These are phyloP conservation scores for Pythium monospermum DNA, from an alignment of 352 stramenopile genomes.

Conservation along the genomic window DNA sequence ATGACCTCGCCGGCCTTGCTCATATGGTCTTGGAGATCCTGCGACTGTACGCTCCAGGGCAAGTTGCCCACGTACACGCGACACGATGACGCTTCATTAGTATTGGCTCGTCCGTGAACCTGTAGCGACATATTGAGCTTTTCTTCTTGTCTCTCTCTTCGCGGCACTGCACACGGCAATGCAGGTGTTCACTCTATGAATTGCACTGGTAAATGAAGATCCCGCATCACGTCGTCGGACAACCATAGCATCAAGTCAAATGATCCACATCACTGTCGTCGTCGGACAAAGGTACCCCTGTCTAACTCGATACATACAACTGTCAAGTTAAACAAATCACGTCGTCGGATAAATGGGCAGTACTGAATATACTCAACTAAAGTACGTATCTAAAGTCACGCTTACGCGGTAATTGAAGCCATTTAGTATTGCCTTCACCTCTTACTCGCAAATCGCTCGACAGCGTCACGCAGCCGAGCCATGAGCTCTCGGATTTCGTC, in stretches of 20 bases:
- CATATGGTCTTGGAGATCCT: conserved; percentile 96
- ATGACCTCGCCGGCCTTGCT: conserved; percentile 76
- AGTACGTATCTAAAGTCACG: no score
- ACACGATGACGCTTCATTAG: conserved; percentile 75
- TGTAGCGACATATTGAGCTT: conserved; percentile 8
- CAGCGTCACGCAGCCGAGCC: conserved; percentile 22
- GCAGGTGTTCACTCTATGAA: no score
- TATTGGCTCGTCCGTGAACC: conserved; percentile 3
- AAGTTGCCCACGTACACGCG: conserved; percentile 91
- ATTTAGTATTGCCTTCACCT: no score
- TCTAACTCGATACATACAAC: conserved; percentile 16
- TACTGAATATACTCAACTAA: no score
- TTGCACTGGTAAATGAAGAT: no score
- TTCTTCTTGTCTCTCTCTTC: no score
- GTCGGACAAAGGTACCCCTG: no score
- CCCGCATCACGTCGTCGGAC: no score
- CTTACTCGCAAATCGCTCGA: conserved; percentile 22
- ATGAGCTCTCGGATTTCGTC: conserved; percentile 41
- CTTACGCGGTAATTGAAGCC: no score
- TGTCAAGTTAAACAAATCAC: background rate
- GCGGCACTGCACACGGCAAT: no score
- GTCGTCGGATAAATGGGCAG: conserved; percentile 16
- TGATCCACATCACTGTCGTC: no score
- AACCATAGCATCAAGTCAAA: no score
- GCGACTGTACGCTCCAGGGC: conserved; percentile 90